A percentile compares a stretch with the other conserved stretches of the same genome.
These are phyloP conservation scores for Magnaporthales sp. DNA, from an alignment of 2,329 filamentous ascomycete genomes.

Conservation along the genomic window DNA sequence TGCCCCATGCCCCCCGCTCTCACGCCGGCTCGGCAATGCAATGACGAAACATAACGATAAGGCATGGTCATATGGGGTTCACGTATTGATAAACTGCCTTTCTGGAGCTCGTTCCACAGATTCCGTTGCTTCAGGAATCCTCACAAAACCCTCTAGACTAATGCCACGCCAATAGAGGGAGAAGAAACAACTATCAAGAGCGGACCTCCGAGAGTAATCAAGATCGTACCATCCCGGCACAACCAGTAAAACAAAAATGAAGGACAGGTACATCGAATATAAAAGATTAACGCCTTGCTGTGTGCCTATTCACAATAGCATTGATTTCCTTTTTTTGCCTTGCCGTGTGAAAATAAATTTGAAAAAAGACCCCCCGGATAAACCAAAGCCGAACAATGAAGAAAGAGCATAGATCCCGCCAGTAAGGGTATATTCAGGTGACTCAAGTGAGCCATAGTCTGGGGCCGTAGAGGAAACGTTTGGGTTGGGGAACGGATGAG, in stretches of 20 bases:
- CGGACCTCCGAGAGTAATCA: neutral
- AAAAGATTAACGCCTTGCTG: neutral
- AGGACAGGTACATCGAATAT: neutral
- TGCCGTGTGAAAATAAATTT: neutral
- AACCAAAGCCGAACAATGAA: neutral
- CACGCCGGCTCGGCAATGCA: neutral
- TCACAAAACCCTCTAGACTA: neutral
- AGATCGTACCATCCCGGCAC: neutral
- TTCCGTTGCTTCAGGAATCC: neutral
- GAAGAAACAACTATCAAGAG: neutral
- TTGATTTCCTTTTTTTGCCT: neutral
- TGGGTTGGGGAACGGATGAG: neutral
- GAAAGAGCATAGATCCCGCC: neutral
- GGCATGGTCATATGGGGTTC: neutral
- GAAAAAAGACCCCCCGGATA: neutral
- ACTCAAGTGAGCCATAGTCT: neutral
- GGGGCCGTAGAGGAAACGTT: neutral
- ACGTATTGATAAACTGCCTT: neutral
- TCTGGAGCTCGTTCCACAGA: neutral
- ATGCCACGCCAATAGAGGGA: neutral
- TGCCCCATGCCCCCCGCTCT: neutral
- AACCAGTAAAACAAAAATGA: neutral
- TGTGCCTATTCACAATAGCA: neutral
- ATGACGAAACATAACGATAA: neutral
- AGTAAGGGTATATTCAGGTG: neutral